Base-by-base conservation (phyloP, 1,284 basidiomycete genomes). In the Trichosporon sp. region DNA sequence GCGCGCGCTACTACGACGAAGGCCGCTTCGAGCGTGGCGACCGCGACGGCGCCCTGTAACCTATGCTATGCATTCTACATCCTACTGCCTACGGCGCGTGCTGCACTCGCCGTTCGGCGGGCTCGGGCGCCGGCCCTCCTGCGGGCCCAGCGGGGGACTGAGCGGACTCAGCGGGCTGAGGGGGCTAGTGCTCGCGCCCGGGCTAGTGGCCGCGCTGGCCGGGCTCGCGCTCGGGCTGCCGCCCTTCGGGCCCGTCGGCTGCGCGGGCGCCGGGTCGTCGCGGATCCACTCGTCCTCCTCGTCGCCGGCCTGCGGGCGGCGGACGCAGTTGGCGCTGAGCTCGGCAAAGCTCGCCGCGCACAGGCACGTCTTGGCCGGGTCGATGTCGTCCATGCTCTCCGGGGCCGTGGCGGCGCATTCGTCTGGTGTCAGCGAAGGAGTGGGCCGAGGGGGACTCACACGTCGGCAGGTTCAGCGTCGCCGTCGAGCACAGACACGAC, bases 1-100 rank as follows among this genome's bases (percentile, higher is more conserved):
- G 89, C 53, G 93, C 92, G 47, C 86, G 89, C 74, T 96, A 95
- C 80, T 95, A 91, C 78, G 86, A 91, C 2, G 92, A 95, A 80
- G 75, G 70, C 47, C 80, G 82, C 53, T 95, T 85, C 65, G 75
- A 81, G 25, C 68, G 69, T 6, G 82, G 81, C 1, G 81, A 83
- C 3, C 72, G 82, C 31, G 81, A 83, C 65, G 82, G 80, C 12
- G 64, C 66, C 21, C 38, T 75, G 27, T 69, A 56, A 53, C 4
- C n/a, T 51, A 25, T 25, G 8, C 11, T 23, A 51, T 51, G 47
- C 47, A 51, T 51, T 25, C 21, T 51, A 51, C 47, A 51, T 51
- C 6, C 47, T 51, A 25, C 23, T 15, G 47, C 47, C 7, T 51
- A 12, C 11, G 18, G 38, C 6, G 38, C 47, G 21, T 18, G 8